Evolutionary conservation across 768 basidiomycete species (phyloP).

Genomic region (Brasilioporus rufonigricans): DNA sequence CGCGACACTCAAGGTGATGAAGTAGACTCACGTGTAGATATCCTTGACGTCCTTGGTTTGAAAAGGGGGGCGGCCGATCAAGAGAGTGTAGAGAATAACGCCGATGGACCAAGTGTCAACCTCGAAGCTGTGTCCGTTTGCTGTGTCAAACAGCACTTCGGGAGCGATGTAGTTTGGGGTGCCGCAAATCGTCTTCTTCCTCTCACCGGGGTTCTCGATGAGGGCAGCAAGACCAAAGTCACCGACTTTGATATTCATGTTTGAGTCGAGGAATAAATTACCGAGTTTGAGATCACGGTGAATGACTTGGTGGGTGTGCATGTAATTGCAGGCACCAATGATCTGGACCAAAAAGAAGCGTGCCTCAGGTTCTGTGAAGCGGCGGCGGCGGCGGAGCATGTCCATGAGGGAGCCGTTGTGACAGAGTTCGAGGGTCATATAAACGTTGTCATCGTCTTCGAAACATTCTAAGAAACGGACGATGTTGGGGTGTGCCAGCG

Average conservation of each 20-base stretch:
- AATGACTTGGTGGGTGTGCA: constrained; percentile 96
- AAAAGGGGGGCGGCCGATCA: constrained; percentile 95
- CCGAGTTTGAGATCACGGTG: constrained; percentile 97
- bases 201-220: constrained; percentile 92
- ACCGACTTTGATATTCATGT: constrained; percentile 96
- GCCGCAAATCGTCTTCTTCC: constrained; percentile 99
- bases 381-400: constrained; percentile 80
- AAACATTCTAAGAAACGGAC: constrained; percentile 92
- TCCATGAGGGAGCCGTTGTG: constrained; percentile 88
- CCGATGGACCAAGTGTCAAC: constrained; percentile 98
- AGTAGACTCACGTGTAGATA: constrained; percentile 78
- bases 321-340: constrained; percentile 94
- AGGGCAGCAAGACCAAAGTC: constrained; percentile 97
- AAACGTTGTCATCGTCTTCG: constrained; percentile 93
- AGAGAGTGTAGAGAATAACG: constrained; percentile 93
- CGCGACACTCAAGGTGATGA: not conserved
- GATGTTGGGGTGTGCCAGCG: constrained; percentile 89
- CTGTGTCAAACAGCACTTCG: constrained; percentile 93
- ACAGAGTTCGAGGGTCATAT: constrained; percentile 95
- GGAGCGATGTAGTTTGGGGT: constrained; percentile 99
- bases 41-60: constrained; percentile 98
- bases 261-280: constrained; percentile 85
- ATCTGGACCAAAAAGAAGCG: constrained; percentile 93
- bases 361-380: constrained; percentile 89
- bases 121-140: constrained; percentile 96